phyloP scores from a whole-genome alignment of 805 yeast genomes.

The Cyberlindnera maritima region DNA sequence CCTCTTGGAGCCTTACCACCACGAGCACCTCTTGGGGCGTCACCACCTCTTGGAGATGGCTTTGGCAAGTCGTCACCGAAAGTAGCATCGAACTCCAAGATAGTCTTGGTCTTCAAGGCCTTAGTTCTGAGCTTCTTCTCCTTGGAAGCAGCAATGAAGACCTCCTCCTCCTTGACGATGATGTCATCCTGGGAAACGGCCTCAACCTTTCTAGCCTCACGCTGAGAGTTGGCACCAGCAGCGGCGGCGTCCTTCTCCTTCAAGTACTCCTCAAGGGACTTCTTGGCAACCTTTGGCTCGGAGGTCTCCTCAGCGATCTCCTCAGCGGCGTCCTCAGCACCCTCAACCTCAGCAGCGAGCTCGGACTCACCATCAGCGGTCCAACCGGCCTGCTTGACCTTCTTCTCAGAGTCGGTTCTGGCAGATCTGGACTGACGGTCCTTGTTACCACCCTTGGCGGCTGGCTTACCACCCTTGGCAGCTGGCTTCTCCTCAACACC shows the following conservation, averaged over 20 bases:
- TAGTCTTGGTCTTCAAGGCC: constrained; percentile 77
- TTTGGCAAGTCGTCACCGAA: constrained; percentile 56
- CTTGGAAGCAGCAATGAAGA: constrained; percentile 55
- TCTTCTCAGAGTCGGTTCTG: constrained; percentile 82
- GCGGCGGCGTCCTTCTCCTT: constrained; percentile 59
- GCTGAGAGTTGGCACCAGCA: constrained; percentile 49
- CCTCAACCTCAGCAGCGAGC: constrained; percentile 65
- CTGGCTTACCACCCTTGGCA: constrained; percentile 41
- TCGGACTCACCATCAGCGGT: constrained; percentile 74
- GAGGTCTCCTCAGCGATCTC: constrained; percentile 40
- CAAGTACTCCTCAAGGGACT: constrained; percentile 85
- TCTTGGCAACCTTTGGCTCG: constrained; percentile 49
- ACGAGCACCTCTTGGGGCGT: constrained; percentile 21
- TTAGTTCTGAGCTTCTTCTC: constrained; percentile 69
- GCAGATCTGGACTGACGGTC: constrained; percentile 90
- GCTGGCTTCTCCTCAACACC: constrained; percentile 40
- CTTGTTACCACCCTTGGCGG: constrained; percentile 47
- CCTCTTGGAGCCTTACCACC: constrained; percentile 33
- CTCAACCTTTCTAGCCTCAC: constrained; percentile 37
- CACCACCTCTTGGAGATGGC: constrained; percentile 33
- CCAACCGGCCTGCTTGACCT: constrained; percentile 77
- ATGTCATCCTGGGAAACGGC: constrained; percentile 48
- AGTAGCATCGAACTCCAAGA: constrained; percentile 70
- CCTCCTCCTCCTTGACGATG: constrained; percentile 63
- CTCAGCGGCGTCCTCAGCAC: constrained; percentile 45